phyloP scores from a whole-genome alignment of 176 grass and related monocot species.

The Bolboschoenus planiculmis region DNA sequence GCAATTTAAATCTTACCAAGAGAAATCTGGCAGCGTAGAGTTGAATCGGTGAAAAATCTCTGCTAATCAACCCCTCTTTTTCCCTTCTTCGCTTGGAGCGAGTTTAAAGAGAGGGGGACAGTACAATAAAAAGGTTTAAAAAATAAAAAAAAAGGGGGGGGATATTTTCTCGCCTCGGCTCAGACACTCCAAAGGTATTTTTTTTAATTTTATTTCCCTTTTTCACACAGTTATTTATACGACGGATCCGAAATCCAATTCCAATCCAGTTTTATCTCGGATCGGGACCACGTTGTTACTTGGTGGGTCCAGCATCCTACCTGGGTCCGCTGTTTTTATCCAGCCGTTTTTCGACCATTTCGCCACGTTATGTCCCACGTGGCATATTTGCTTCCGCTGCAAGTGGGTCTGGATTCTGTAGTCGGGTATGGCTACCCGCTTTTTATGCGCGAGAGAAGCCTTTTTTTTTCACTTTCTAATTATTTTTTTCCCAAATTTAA shows the following conservation, averaged over 20 bases:
- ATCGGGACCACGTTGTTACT: neutral
- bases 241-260: constrained; percentile 15
- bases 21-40: neutral
- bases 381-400: neutral
- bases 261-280: constrained; percentile 15
- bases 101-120: neutral
- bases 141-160: neutral
- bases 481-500: neutral
- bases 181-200: constrained; percentile 10
- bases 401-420: neutral
- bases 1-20: neutral
- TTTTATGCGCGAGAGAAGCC: neutral
- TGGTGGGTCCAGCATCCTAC: neutral
- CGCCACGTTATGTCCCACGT: neutral
- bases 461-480: neutral
- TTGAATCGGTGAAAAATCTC: neutral
- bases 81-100: neutral
- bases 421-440: neutral
- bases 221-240: neutral
- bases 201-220: constrained; percentile 12
- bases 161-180: constrained; percentile 17
- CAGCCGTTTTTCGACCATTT: neutral
- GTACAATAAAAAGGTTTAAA: constrained; percentile 2
- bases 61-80: neutral
- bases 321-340: constrained; percentile 5